Conservation (phyloP, 2,329 filamentous ascomycete species). For the Cercospora sesami region DNA sequence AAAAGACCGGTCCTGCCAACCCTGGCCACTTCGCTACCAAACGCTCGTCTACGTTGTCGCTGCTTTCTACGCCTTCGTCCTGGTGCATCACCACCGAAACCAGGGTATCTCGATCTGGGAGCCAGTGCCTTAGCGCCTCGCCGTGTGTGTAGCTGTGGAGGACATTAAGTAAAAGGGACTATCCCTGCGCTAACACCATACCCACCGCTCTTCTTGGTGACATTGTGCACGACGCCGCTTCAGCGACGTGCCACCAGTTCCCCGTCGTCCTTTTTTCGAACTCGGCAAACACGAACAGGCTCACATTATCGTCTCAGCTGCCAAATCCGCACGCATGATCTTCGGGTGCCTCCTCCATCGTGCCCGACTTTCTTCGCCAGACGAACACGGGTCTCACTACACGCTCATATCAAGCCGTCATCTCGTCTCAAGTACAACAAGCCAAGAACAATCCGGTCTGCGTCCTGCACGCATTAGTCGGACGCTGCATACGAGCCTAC, state of each 20-base stretch:
- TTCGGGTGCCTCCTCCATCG: conserved; percentile 21
- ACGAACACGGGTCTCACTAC: conserved; percentile 23
- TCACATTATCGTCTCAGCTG: conserved; percentile 19
- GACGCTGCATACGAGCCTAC: background rate
- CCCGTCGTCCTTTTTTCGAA: background rate
- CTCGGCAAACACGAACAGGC: conserved; percentile 16
- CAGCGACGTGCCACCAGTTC: conserved; percentile 20
- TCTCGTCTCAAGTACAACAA: conserved; percentile 24
- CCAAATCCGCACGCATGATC: conserved; percentile 24
- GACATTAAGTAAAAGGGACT: conserved; percentile 21
- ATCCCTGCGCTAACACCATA: conserved; percentile 24
- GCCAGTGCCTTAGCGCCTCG: conserved; percentile 28
- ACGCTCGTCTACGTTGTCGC: conserved; percentile 21
- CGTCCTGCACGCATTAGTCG: conserved; percentile 20
- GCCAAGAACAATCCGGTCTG: conserved; percentile 16
- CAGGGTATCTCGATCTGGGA: conserved; percentile 29
- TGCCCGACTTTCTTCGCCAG: conserved; percentile 24
- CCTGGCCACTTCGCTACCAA: conserved; percentile 29
- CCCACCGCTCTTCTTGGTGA: conserved; percentile 26
- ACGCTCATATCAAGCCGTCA: conserved; percentile 19
- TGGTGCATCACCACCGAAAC: conserved; percentile 27
- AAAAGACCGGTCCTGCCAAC: conserved; percentile 20
- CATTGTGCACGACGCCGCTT: conserved; percentile 24
- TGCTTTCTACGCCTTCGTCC: conserved; percentile 28
- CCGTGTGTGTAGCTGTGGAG: conserved; percentile 20